phyloP scores from a whole-genome alignment of 352 stramenopile species.

The Achlya hypogyna region DNA sequence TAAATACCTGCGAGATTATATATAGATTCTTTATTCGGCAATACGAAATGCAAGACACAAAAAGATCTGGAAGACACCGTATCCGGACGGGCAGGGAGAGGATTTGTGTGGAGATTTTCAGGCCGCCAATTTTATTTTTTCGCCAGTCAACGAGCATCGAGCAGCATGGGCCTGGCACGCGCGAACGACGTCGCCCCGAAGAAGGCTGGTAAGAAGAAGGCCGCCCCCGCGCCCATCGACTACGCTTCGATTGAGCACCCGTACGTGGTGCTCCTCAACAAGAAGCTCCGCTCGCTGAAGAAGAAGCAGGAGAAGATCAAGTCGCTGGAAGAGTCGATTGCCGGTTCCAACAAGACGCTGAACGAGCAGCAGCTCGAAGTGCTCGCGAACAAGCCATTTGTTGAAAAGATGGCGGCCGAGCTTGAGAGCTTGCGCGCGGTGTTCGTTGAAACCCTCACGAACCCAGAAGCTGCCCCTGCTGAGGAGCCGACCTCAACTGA shows the following conservation, averaged over 20 bases:
- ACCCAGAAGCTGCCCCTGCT: not conserved
- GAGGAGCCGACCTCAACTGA: too few relatives aligned
- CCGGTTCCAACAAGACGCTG: constrained; percentile 27
- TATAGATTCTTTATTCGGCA: constrained; percentile 6
- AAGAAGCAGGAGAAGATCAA: constrained; percentile 86
- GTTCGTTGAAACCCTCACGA: constrained; percentile 41
- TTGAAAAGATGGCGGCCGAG: constrained; percentile 69
- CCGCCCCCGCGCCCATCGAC: constrained; percentile 5
- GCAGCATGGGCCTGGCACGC: constrained; percentile 14
- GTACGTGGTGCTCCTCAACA: constrained; percentile 76
- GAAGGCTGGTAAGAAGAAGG: constrained; percentile 10
- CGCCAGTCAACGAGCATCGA: not conserved
- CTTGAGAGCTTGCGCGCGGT: constrained; percentile 68
- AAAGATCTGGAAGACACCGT: not conserved
- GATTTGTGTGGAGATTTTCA: constrained; percentile 1
- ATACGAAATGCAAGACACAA: not conserved
- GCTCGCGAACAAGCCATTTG: constrained; percentile 42
- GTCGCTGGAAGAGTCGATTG: constrained; percentile 30
- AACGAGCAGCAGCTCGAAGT: constrained; percentile 74
- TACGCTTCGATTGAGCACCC: constrained; percentile 32
- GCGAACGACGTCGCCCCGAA: not conserved
- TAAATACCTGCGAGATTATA: not conserved
- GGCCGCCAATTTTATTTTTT: not conserved
- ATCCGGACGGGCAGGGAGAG: constrained; percentile 12
- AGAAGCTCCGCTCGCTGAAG: constrained; percentile 66